Conservation (phyloP, 2,329 filamentous ascomycete genomes). For the Monilinia laxa region DNA sequence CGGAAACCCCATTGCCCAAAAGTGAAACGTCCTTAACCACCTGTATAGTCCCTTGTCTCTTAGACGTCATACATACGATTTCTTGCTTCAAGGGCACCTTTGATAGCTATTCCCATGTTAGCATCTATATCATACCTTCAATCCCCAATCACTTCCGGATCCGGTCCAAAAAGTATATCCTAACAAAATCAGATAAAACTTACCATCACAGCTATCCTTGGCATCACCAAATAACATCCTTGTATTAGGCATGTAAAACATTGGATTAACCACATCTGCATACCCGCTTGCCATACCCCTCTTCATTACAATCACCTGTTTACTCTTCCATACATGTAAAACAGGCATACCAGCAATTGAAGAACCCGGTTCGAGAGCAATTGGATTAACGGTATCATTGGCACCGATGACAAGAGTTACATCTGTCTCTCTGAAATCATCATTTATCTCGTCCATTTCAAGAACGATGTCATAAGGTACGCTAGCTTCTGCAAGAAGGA, state of each 20-base stretch:
- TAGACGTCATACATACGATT: conserved; percentile 35
- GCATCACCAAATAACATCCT: conserved; percentile 94
- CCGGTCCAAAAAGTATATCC: neutral
- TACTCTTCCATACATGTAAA: conserved; percentile 89
- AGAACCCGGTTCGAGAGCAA: conserved; percentile 78
- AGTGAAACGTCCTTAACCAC: rapidly evolving
- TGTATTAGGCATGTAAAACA: conserved; percentile 89
- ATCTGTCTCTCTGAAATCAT: conserved; percentile 83
- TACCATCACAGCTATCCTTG: conserved; percentile 77
- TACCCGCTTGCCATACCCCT: conserved; percentile 85
- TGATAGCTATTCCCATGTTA: conserved; percentile 39
- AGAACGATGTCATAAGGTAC: conserved; percentile 91
- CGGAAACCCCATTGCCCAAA: neutral
- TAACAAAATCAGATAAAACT: conserved; percentile 25
- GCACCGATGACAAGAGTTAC: conserved; percentile 86
- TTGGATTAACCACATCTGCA: conserved; percentile 86
- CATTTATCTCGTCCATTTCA: conserved; percentile 96
- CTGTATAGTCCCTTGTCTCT: neutral
- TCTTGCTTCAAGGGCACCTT: conserved; percentile 30
- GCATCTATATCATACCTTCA: conserved; percentile 51
- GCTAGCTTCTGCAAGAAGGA: conserved; percentile 80
- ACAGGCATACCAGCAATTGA: conserved; percentile 92
- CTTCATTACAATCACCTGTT: conserved; percentile 93
- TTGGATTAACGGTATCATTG: conserved; percentile 91
- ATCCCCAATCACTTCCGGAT: conserved; percentile 39